A percentile compares a stretch with the other conserved stretches of the same genome.
Conservation (phyloP, 148 eudicot genomes). For the Spergularia bocconei region DNA sequence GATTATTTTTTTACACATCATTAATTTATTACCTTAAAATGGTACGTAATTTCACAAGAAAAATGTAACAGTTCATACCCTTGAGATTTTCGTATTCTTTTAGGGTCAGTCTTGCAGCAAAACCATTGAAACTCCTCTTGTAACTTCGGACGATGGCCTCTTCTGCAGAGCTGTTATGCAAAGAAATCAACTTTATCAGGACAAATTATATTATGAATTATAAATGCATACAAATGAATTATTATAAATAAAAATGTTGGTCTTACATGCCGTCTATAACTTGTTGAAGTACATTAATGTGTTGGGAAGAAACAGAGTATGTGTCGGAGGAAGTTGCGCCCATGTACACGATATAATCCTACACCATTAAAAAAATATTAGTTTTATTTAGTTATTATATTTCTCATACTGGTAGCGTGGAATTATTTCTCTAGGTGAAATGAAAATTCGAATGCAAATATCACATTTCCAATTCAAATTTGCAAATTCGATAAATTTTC, state of each 20-base stretch:
- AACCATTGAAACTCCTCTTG: constrained; percentile 39
- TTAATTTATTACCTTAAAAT: too few relatives aligned
- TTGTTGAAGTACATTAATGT: constrained; percentile 26
- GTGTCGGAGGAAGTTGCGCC: constrained; percentile 17
- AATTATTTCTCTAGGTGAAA: too few relatives aligned
- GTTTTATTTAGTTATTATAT: too few relatives aligned
- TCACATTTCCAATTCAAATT: too few relatives aligned
- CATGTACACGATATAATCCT: constrained; percentile 36
- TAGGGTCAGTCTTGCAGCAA: constrained; percentile 38
- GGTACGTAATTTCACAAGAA: too few relatives aligned
- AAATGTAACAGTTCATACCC: constrained; percentile 6
- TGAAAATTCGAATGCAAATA: too few relatives aligned
- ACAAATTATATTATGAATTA: neutral
- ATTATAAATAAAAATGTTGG: neutral
- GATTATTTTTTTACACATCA: too few relatives aligned
- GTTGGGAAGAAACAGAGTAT: constrained; percentile 20
- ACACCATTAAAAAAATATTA: constrained; percentile 3
- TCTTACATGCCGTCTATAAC: constrained; percentile 22
- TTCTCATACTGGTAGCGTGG: too few relatives aligned
- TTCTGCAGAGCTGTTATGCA: constrained; percentile 15
- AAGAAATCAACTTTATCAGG: too few relatives aligned
- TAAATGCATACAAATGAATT: neutral
- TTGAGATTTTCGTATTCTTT: constrained; percentile 32
- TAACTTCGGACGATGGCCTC: constrained; percentile 33
- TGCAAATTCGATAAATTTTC: too few relatives aligned